Evolutionary conservation across 306 rosid species (phyloP).

Genomic region (barrel medic (Medicago truncatula)): DNA sequence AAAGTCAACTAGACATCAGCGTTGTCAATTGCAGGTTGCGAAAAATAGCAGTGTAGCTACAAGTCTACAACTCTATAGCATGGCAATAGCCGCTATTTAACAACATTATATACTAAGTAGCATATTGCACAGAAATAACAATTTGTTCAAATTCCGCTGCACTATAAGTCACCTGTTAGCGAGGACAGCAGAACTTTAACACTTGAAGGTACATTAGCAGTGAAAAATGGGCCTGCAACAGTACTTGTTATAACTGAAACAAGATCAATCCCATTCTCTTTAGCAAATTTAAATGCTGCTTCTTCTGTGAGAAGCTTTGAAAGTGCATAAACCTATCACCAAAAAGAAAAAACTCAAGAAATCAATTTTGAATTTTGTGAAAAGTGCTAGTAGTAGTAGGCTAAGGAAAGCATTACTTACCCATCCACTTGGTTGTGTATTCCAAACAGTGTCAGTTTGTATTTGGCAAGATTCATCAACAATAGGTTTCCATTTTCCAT

Average conservation of each 20-base stretch:
- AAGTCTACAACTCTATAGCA: not conserved
- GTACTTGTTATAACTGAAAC: constrained; percentile 74
- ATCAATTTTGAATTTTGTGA: not conserved
- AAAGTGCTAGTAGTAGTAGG: not conserved
- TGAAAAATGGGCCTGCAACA: constrained; percentile 81
- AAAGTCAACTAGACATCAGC: too few species aligned
- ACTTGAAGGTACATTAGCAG: constrained; percentile 68
- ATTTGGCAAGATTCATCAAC: constrained; percentile 81
- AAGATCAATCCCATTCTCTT: constrained; percentile 66
- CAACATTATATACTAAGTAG: too few species aligned
- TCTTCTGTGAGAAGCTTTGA: constrained; percentile 73
- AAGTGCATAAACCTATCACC: constrained; percentile 68
- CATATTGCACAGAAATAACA: too few species aligned
- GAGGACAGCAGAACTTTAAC: constrained; percentile 73
- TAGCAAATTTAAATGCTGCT: constrained; percentile 74
- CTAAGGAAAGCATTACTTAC: constrained; percentile 41
- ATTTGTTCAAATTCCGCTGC: too few species aligned
- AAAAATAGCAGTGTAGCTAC: not conserved
- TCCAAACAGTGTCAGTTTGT: constrained; percentile 55
- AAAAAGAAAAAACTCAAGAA: constrained; percentile 16
- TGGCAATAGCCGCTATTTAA: too few species aligned
- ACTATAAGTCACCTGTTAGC: constrained; percentile 56
- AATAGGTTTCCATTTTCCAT: constrained; percentile 57
- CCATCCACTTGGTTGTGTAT: constrained; percentile 77
- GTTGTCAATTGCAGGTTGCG: too few species aligned